These are phyloP conservation scores for Tulasnella sp. DNA, from an alignment of 768 basidiomycete genomes.

Conservation along the genomic window DNA sequence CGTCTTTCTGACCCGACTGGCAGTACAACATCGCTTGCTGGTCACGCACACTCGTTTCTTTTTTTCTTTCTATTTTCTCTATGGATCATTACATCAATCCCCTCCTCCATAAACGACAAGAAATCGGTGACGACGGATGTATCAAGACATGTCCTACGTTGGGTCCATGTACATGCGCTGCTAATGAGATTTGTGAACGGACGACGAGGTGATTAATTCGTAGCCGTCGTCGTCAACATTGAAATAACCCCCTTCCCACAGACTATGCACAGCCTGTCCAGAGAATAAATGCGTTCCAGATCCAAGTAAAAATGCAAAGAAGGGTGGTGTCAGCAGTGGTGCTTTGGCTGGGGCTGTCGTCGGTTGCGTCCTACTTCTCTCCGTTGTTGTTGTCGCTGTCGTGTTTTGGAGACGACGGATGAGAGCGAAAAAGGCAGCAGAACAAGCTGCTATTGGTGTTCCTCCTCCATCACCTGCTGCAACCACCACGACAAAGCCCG, in stretches of 20 bases:
- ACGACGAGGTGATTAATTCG: neutral
- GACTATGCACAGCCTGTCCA: slow-evolving; percentile 5
- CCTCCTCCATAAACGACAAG: neutral
- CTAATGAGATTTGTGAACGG: slow-evolving; percentile 8
- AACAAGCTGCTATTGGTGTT: neutral
- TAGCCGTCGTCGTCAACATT: neutral
- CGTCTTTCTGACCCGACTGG: too few relatives aligned
- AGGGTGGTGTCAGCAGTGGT: slow-evolving; percentile 8
- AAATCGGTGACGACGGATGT: slow-evolving; percentile 6
- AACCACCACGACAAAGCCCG: neutral
- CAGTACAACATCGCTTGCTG: slow-evolving; percentile 9
- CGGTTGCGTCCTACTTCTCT: slow-evolving; percentile 13
- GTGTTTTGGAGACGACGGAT: slow-evolving; percentile 13
- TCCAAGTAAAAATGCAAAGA: neutral
- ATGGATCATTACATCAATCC: neutral
- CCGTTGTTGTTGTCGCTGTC: slow-evolving; percentile 12
- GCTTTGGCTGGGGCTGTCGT: slow-evolving; percentile 16
- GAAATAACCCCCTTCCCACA: neutral
- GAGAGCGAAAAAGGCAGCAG: neutral
- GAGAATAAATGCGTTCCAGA: slow-evolving; percentile 8
- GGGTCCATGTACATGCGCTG: slow-evolving; percentile 4
- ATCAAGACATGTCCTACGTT: slow-evolving; percentile 5
- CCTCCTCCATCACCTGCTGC: neutral
- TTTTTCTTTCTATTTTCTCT: neutral
- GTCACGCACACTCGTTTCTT: slow-evolving; percentile 13